Evolutionary conservation across 352 stramenopile genomes (phyloP).

Genomic region (Phytopythium helicoides): DNA sequence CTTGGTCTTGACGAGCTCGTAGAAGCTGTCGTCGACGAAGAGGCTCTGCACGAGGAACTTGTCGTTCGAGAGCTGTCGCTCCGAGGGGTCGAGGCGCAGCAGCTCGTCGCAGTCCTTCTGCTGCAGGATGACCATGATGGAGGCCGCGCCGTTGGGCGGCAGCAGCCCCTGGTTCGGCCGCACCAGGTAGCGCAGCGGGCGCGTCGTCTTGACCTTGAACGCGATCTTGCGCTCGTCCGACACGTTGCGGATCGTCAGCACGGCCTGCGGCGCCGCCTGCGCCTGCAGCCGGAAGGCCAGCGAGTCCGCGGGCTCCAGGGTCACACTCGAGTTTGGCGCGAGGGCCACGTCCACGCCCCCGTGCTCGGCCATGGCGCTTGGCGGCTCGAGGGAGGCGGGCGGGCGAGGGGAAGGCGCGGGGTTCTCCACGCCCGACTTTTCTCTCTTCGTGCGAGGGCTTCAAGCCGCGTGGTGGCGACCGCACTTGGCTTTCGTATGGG

Average conservation of each 20-base stretch:
- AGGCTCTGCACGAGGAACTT: conserved; percentile 90
- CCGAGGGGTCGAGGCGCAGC: conserved; percentile 64
- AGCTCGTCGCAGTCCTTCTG: conserved; percentile 89
- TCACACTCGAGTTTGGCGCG: conserved; percentile 73
- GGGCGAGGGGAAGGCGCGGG: background rate
- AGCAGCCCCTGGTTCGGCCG: conserved; percentile 86
- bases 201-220: conserved; percentile 90
- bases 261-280: conserved; percentile 65
- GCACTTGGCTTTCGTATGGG: background rate
- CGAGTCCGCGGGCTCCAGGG: conserved; percentile 79
- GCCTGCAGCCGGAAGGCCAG: conserved; percentile 70
- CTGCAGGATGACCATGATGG: conserved; percentile 87
- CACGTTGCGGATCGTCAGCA: conserved; percentile 84
- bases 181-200: conserved; percentile 86
- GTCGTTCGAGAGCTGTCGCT: conserved; percentile 85
- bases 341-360: conserved; percentile 50
- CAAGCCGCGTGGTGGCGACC: conserved; percentile 1
- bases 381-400: background rate
- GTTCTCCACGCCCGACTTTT: conserved; percentile 3
- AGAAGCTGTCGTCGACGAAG: conserved; percentile 82
- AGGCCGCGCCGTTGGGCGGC: conserved; percentile 66
- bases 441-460: background rate
- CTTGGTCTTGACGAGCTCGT: conserved; percentile 85
- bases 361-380: conserved; percentile 42
- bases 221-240: conserved; percentile 79